Percentiles rank a stretch among this genome's conserved stretches.
Evolutionary conservation across 768 basidiomycete species (phyloP).

Genomic region (Psilocybe cubensis): DNA sequence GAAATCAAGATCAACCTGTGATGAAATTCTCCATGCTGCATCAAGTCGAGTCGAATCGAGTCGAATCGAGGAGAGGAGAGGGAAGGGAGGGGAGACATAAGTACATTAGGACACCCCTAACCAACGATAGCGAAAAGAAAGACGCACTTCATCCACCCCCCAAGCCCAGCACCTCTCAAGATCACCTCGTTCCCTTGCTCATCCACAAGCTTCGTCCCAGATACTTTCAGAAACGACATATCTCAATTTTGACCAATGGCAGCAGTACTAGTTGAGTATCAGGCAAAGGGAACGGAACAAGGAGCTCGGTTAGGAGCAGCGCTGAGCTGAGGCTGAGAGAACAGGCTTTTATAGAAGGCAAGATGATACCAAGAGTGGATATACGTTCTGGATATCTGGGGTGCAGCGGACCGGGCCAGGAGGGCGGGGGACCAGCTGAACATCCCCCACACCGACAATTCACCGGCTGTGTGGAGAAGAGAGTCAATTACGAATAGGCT

Average conservation of each 20-base stretch:
- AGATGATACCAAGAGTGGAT: slow-evolving; percentile 4
- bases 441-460: slow-evolving; percentile 7
- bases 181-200: slow-evolving; percentile 58
- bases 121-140: no score
- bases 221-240: slow-evolving; percentile 60
- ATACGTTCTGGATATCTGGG: not conserved
- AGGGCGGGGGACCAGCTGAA: slow-evolving; percentile 10
- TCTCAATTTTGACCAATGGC: no score
- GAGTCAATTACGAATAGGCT: no score
- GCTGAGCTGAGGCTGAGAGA: not conserved
- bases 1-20: slow-evolving; percentile 42
- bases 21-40: slow-evolving; percentile 80
- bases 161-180: slow-evolving; percentile 75
- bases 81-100: no score
- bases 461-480: not conserved
- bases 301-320: no score
- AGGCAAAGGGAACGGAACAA: not conserved
- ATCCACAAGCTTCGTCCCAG: slow-evolving; percentile 64
- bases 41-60: slow-evolving; percentile 1
- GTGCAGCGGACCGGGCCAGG: not conserved
- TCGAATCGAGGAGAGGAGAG: no score
- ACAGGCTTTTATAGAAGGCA: slow-evolving; percentile 2
- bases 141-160: slow-evolving; percentile 87
- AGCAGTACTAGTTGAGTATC: not conserved
- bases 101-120: no score